Percentiles rank a stretch among this genome's conserved stretches.
Conservation (phyloP, 1,284 basidiomycete species). For the Anthracocystis walkeri region DNA sequence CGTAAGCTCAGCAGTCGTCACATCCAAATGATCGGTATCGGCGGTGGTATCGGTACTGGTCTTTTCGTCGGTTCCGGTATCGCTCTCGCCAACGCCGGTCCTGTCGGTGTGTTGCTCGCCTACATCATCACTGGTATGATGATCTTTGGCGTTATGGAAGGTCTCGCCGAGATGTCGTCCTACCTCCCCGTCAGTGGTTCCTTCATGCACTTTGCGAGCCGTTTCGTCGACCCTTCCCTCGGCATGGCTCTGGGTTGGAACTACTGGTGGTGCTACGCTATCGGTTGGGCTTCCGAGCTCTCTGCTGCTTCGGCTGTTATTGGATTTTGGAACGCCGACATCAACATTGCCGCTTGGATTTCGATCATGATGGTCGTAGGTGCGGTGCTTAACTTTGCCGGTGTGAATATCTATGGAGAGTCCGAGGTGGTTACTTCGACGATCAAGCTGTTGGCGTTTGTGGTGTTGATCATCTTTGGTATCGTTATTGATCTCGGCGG, state of each 20-base stretch:
- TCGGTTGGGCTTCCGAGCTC: constrained; percentile 64
- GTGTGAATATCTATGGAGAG: constrained; percentile 71
- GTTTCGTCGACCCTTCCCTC: constrained; percentile 76
- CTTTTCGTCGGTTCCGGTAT: constrained; percentile 61
- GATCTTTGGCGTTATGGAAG: constrained; percentile 60
- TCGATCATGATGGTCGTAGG: constrained; percentile 57
- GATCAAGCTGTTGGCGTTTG: constrained; percentile 74
- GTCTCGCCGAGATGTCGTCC: constrained; percentile 62
- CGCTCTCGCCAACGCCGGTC: constrained; percentile 56
- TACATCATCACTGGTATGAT: constrained; percentile 60
- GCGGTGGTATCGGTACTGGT: constrained; percentile 64
- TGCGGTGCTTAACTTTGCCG: constrained; percentile 57
- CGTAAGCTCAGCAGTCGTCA: constrained; percentile 45
- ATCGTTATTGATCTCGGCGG: constrained; percentile 71
- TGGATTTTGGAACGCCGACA: constrained; percentile 62
- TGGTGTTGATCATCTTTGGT: constrained; percentile 75
- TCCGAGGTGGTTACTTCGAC: constrained; percentile 74
- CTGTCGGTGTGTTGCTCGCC: constrained; percentile 58
- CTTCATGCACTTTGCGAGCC: constrained; percentile 59
- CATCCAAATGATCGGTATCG: constrained; percentile 62
- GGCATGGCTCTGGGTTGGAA: constrained; percentile 75
- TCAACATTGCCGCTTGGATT: constrained; percentile 60
- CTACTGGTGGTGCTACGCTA: constrained; percentile 64
- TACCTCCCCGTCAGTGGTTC: constrained; percentile 62
- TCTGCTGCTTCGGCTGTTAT: constrained; percentile 71